Percentiles rank a stretch among this genome's conserved stretches.
Conservation (phyloP, 306 rosid genomes). For the Acacia crassicarpa region DNA sequence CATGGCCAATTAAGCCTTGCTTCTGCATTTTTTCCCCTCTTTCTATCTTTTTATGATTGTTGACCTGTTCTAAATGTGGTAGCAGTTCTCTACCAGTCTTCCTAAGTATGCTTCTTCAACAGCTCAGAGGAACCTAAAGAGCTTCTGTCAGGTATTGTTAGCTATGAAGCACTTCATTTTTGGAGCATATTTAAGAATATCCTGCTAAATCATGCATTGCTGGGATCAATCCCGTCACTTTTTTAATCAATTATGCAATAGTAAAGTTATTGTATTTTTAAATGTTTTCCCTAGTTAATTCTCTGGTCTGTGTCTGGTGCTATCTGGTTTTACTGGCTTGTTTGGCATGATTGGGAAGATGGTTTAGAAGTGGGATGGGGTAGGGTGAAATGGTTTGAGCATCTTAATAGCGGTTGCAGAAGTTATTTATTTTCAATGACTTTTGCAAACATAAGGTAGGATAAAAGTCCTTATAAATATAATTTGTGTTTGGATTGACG, state of each 20-base stretch:
- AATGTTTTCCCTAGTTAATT: background rate
- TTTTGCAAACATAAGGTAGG: no score
- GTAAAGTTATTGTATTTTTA: background rate
- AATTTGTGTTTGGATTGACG: no score
- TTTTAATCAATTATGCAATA: background rate
- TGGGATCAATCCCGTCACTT: background rate
- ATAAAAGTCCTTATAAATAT: no score
- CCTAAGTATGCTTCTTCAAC: slow-evolving; percentile 81
- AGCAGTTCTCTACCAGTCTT: slow-evolving; percentile 73
- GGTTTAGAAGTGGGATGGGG: background rate
- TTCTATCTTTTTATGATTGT: slow-evolving; percentile 17
- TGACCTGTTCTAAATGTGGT: slow-evolving; percentile 29
- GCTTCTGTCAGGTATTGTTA: slow-evolving; percentile 62
- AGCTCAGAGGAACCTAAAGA: slow-evolving; percentile 81
- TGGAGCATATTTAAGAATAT: slow-evolving; percentile 11
- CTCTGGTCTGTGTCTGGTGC: background rate
- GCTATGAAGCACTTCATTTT: background rate
- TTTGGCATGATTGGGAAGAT: background rate
- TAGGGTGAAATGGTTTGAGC: background rate
- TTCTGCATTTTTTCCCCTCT: background rate
- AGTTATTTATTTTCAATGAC: no score
- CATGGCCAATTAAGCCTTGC: background rate
- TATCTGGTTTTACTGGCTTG: background rate
- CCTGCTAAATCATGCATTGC: slow-evolving; percentile 2
- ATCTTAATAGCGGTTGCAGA: background rate